Base-by-base conservation (phyloP, 208 protist species). In the Herpetomonas tarakana region DNA sequence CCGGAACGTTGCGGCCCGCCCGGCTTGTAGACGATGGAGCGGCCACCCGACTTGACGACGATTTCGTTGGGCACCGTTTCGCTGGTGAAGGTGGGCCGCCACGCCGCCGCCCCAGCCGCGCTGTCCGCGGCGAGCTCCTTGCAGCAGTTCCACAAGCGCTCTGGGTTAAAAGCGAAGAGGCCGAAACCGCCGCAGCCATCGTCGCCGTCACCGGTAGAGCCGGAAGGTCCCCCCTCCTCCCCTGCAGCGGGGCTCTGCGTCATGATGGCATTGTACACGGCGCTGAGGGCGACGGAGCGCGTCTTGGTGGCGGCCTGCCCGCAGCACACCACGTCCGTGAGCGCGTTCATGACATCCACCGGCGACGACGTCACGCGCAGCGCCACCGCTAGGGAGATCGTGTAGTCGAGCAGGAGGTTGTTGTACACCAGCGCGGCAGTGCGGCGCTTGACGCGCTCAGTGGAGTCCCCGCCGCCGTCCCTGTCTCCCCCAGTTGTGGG, bases 301-400 rank as follows among this genome's bases (percentile, higher is more conserved):
- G 73, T 74, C 35, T 65, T 68, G 49, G 81, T 77, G 12, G 60
- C 53, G 31, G 78, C 80, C 7, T 59, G 63, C 21, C 67, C 65
- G 46, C 80, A 80, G 61, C 77, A 75, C n/a, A 83, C 77, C 19
- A 92, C 74, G 18, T 52, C 58, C n/a, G 71, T 71, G 22, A 92
- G 70, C 21, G 78, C 73, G 44, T 81, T 64, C 0, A 88, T 41
- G 21, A 77, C 66, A 18, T 76, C 58, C 9, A 83, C 65, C 9
- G 67, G 62, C 12, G 71, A 45, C 0, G 73, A 65, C 11, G 58
- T 62, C 41, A 53, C 59, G 25, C 72, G 60, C 39, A 85, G 65
- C 6, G 77, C 66, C 25, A 78, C 70, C 57, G 74, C 65, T 30
- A 83, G 62, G 30, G 82, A 80, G 2, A 68, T 76, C 26, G 78